Evolutionary conservation across 2,329 filamentous ascomycete species (phyloP), one percentile per base, ranked within the genome.

Genomic region (Graphilbum sp.): DNA sequence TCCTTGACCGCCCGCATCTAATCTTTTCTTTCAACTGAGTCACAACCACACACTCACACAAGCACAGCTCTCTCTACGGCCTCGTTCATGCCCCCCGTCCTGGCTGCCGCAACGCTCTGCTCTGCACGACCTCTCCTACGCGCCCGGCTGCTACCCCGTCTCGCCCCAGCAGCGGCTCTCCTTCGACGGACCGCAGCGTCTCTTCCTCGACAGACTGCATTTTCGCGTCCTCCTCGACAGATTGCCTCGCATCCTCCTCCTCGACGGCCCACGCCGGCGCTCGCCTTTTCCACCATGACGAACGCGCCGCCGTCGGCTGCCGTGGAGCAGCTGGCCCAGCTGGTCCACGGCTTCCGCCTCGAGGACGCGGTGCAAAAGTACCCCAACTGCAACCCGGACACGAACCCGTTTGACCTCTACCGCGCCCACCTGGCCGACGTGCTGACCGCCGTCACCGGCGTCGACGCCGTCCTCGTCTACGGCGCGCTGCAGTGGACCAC

Each of bases 381-480:
- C 52, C 66, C 72, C 30, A 65, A 64, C 52, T 72, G 67, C 49
- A 64, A 78, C 52, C 80, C 81, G 39, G 67, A 77, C 23, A 61
- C 70, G 48, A 90, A 90, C 60, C 78, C 80, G 4, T 64, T 82
- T 50, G 84, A 90, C 51, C 67, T 88, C 43, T 92, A 86, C 66
- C 72, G 84, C 43, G 72, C 75, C 29, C 79, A 87, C 54, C 71
- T 92, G 45, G 76, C 80, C 44, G 66, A 77, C 32, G 62, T 82
- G 35, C 61, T 92, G 31, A 62, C 72, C 25, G 62, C 72, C 17
- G 69, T 85, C 43, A 82, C 79, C 3, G 79, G 78, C 18, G 78
- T 84, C 21, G 78, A 83, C 41, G 55, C 67, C 25, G 63, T 67
- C 38, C 73, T 85, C 49, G 77, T 92, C 53, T 86, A 82, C 59